These are phyloP conservation scores for Carex pumila DNA, from an alignment of 176 grass and related monocot genomes.

Conservation along the genomic window DNA sequence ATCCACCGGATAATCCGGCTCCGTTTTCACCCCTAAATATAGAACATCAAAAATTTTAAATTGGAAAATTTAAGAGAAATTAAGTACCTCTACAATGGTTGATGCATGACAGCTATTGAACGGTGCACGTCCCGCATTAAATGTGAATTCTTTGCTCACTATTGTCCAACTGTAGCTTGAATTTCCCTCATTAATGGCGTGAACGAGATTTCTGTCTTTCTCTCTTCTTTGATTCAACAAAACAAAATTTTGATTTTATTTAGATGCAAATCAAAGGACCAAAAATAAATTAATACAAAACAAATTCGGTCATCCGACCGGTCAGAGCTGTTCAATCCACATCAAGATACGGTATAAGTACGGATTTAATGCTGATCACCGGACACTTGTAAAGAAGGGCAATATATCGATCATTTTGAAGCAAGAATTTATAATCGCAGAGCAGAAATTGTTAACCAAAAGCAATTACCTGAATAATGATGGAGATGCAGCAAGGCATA, in stretches of 20 bases:
- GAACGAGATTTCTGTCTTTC: not conserved
- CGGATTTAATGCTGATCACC: too few species aligned
- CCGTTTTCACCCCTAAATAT: too few species aligned
- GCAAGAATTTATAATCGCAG: not conserved
- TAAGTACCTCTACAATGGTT: constrained; percentile 25
- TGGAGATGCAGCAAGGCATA: constrained; percentile 5
- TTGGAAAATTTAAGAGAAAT: not conserved
- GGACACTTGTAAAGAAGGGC: not conserved
- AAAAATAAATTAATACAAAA: not conserved
- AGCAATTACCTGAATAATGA: not conserved
- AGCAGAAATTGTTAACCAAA: not conserved
- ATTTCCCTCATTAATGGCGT: constrained; percentile 2
- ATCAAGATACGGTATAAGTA: too few species aligned
- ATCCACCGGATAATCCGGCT: too few species aligned
- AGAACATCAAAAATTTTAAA: not conserved
- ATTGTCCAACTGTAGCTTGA: constrained; percentile 17
- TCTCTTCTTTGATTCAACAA: constrained; percentile 6
- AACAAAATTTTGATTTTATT: not conserved
- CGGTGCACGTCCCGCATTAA: constrained; percentile 2
- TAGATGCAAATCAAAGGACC: not conserved
- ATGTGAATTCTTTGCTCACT: constrained; percentile 28
- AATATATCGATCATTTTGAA: not conserved
- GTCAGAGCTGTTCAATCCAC: too few species aligned
- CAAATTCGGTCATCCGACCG: too few species aligned
- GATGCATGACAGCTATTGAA: constrained; percentile 43